Conservation (phyloP, 176 grass and related monocot species). For the Aechmea fasciata region DNA sequence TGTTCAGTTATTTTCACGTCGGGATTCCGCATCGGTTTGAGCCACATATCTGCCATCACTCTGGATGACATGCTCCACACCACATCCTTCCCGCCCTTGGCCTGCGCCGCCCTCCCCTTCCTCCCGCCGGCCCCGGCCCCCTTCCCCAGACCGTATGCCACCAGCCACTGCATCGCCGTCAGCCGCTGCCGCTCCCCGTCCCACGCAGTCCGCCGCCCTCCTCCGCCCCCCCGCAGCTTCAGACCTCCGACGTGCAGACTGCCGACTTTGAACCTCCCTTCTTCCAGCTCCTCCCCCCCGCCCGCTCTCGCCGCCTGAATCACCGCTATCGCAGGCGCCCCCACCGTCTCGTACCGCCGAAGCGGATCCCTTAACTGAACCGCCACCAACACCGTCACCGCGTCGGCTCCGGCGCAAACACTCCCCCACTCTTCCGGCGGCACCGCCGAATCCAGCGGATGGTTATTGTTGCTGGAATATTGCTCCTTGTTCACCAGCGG, state of each 20-base stretch:
- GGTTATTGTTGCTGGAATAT: background rate
- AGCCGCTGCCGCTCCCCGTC: slow-evolving; percentile 80
- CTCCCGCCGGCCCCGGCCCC: slow-evolving; percentile 11
- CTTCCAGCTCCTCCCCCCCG: slow-evolving; percentile 26
- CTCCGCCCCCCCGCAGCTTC: background rate
- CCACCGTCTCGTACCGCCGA: slow-evolving; percentile 74
- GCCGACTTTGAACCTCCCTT: slow-evolving; percentile 57
- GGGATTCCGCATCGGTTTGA: slow-evolving; percentile 75
- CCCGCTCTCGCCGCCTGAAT: slow-evolving; percentile 43
- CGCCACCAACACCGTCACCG: slow-evolving; percentile 42
- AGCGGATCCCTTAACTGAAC: slow-evolving; percentile 73
- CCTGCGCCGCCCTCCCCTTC: slow-evolving; percentile 28
- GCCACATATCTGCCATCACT: slow-evolving; percentile 96
- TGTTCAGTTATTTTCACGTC: slow-evolving; percentile 50
- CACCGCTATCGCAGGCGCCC: slow-evolving; percentile 50
- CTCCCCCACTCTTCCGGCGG: slow-evolving; percentile 53
- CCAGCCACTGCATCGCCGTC: slow-evolving; percentile 87
- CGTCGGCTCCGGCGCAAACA: slow-evolving; percentile 8
- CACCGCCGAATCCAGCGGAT: slow-evolving; percentile 42
- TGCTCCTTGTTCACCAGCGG: slow-evolving; percentile 1
- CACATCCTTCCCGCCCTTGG: slow-evolving; percentile 37
- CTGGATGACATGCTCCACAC: slow-evolving; percentile 88
- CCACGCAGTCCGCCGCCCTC: slow-evolving; percentile 42
- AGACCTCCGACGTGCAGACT: too few relatives aligned
- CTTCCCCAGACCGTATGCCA: slow-evolving; percentile 81